Conservation (phyloP, 768 basidiomycete species). For the Lentinula edodes region DNA sequence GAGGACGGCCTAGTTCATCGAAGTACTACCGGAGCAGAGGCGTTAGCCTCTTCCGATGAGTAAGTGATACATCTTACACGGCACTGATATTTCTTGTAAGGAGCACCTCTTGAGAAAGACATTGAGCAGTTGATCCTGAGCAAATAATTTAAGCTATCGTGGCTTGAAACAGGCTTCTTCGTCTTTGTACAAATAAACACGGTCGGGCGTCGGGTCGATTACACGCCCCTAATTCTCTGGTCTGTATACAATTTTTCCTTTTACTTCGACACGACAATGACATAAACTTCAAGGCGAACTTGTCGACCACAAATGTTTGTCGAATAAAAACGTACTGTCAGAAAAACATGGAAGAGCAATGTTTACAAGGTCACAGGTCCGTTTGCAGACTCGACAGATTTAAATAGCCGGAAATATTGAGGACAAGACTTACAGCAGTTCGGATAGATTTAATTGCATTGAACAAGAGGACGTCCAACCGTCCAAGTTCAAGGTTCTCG, state of each 20-base stretch:
- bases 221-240: no score
- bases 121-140: conserved; percentile 37
- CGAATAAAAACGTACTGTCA: not conserved
- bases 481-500: not conserved
- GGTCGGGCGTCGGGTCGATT: no score
- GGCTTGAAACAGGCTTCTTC: conserved; percentile 19
- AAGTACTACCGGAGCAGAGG: conserved; percentile 34
- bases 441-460: no score
- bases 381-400: not conserved
- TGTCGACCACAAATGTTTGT: not conserved
- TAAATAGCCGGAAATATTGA: not conserved
- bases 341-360: not conserved
- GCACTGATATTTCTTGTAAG: conserved; percentile 11
- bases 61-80: conserved; percentile 39
- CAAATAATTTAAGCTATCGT: conserved; percentile 15
- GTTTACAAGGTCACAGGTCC: not conserved
- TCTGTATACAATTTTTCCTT: not conserved
- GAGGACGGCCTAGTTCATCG: conserved; percentile 32
- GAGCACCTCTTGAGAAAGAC: conserved; percentile 38
- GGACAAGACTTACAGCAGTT: not conserved
- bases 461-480: no score
- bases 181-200: conserved; percentile 47
- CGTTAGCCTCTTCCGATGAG: conserved; percentile 39
- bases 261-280: not conserved
- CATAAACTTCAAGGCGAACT: not conserved